phyloP scores from a whole-genome alignment of 2,329 filamentous ascomycete genomes.

The Volutella citrinella region DNA sequence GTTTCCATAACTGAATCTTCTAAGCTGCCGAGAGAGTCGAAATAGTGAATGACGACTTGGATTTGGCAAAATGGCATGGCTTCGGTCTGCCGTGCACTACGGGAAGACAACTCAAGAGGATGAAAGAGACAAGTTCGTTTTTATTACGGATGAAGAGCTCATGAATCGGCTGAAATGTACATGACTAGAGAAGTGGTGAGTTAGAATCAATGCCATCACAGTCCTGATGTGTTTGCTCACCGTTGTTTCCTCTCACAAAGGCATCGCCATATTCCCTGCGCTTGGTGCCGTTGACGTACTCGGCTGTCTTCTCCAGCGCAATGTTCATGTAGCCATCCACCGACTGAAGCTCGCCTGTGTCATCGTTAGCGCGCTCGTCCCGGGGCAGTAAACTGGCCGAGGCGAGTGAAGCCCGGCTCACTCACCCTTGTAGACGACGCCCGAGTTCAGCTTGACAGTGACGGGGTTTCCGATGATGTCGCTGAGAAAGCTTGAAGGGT shows the following conservation, averaged over 20 bases:
- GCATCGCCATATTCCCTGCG: conserved; percentile 87
- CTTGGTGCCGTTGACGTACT: conserved; percentile 83
- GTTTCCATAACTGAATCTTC: too few species aligned
- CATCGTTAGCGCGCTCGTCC: conserved; percentile 7
- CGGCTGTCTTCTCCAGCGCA: conserved; percentile 90
- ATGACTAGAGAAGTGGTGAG: conserved; percentile 51
- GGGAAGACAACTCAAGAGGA: too few species aligned
- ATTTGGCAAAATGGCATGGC: too few species aligned
- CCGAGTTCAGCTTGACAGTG: conserved; percentile 97
- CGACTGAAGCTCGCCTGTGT: conserved; percentile 83
- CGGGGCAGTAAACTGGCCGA: too few species aligned
- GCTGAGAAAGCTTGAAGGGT: conserved; percentile 88
- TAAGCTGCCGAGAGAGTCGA: too few species aligned
- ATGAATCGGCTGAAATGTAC: conserved; percentile 66
- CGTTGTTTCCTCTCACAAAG: conserved; percentile 95
- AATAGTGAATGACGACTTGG: too few species aligned
- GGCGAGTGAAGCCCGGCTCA: too few species aligned
- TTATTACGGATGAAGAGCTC: conserved; percentile 16
- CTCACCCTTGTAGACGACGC: conserved; percentile 92
- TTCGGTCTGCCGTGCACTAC: too few species aligned
- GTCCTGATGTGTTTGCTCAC: too few species aligned
- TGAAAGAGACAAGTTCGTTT: too few species aligned
- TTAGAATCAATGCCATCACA: too few species aligned
- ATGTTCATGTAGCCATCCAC: conserved; percentile 99
- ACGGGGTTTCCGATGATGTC: conserved; percentile 94